Evolutionary conservation across 2,329 filamentous ascomycete genomes (phyloP), one percentile per base, ranked within the genome.

Genomic region (Trichoderma semiorbis): DNA sequence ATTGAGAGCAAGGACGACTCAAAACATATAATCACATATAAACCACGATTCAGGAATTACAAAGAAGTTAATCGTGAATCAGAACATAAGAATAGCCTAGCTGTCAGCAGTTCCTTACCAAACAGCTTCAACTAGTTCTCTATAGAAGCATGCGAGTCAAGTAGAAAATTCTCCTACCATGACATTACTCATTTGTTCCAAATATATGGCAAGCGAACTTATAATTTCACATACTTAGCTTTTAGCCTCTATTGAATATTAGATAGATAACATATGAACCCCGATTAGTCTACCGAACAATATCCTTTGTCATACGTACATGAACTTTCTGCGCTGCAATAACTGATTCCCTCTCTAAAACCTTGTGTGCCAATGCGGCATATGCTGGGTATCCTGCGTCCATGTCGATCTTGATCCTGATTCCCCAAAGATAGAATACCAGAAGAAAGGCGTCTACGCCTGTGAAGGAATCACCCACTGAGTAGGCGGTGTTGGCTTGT

Each of bases 401-500:
- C 55, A 68, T 68, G 18, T 68, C 55, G 18, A 68, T 47, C 18
- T 68, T 47, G 11, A 47, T 30, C 11, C 65, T 68, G 16, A 47
- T 47, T 18, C 65, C 64, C 53, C 65, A 47, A 3, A 43, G 53
- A 24, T 60, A 47, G 53, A 68, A 60, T 3, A 60, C 53, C 18
- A 60, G 16, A 24, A 68, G 34, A 30, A 68, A 68, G 3, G 65
- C 65, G 43, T 60, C 65, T 26, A 68, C 65, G 3, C 65, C 65
- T n/a, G 34, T 68, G 26, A 60, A 67, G 8, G 26, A 60, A 30
- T 68, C 30, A 10, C 53, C 53, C 18, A 60, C 53, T 10, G 34
- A 58, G 2, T 58, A 47, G 14, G 18, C 8, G 7, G 24, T 32
- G 14, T 43, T 28, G 14, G 65, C 28, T 47, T 32, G 1, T 18